Evolutionary conservation across 805 yeast genomes (phyloP).

Genomic region (Candida ulmi): DNA sequence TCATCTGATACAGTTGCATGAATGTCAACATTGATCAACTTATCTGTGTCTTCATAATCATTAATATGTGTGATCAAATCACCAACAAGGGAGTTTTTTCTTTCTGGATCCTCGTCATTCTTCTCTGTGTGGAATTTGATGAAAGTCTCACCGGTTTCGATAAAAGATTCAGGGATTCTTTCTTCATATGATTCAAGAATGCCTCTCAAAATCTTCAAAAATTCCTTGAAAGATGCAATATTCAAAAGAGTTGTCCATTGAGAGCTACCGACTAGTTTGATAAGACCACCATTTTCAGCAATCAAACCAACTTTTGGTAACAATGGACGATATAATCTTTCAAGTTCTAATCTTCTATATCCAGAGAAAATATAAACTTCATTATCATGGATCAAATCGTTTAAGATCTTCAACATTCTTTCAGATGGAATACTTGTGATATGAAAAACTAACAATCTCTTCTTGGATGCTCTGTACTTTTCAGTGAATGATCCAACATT

Average conservation of each 20-base stretch:
- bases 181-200: slow-evolving; percentile 60
- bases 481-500: slow-evolving; percentile 23
- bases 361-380: slow-evolving; percentile 68
- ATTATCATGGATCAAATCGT: slow-evolving; percentile 51
- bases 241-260: slow-evolving; percentile 14
- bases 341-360: slow-evolving; percentile 58
- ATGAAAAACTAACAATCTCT: slow-evolving; percentile 42
- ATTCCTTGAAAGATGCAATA: slow-evolving; percentile 28
- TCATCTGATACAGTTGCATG: slow-evolving; percentile 75
- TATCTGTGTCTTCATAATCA: slow-evolving; percentile 30
- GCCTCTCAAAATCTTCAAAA: slow-evolving; percentile 55
- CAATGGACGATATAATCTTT: slow-evolving; percentile 55
- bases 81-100: slow-evolving; percentile 67
- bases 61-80: slow-evolving; percentile 83
- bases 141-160: slow-evolving; percentile 70
- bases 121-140: slow-evolving; percentile 71
- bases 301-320: slow-evolving; percentile 71
- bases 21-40: slow-evolving; percentile 30
- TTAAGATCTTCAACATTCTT: slow-evolving; percentile 49
- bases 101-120: slow-evolving; percentile 49
- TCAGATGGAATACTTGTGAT: slow-evolving; percentile 55
- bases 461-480: slow-evolving; percentile 24
- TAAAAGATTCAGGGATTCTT: slow-evolving; percentile 72
- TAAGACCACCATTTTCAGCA: slow-evolving; percentile 86
- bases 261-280: slow-evolving; percentile 39